Base-by-base conservation (phyloP, 108 stramenopile species). In the Nitzschia inconspicua region DNA sequence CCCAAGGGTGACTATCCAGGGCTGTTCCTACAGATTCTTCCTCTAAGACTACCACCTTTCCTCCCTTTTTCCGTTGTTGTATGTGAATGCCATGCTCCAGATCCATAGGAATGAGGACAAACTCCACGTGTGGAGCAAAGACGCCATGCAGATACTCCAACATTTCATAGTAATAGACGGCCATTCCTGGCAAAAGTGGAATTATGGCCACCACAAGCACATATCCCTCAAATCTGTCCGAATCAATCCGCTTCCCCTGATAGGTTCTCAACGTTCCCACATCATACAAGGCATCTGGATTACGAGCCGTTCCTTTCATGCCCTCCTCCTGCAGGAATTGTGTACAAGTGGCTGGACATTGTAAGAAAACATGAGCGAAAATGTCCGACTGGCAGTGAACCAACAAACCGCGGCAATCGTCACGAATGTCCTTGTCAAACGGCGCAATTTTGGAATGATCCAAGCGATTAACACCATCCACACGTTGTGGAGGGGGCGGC, bases 71-170 rank as follows among this genome's bases (percentile, higher is more conserved):
- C 14, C 27, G 47, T 1, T n/a, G 22, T 16, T 53, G 37, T n/a
- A 69, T 37, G 28, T 69, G 68, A 4, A 53, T 25, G 18, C 39
- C 31, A 8, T 57, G 42, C 29, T 50, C 61, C 10, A 63, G 9
- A 57, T 71, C 70, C 32, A 71, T 63, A 16, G 70, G 70, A 47
- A 63, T 27, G 23, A 71, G 24, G 26, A 71, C 61, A 48, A 71
- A 57, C 31, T 71, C 70, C 27, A 57, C 61, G 14, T 50, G 27
- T 10, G 61, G 70, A 3, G 4, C 1, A 42, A 57, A 71, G 13
- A 37, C 10, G 14, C 30, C 20, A 36, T 71, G 70, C 37, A 71
- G 31, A 29, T 47, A 20, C 41, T 63, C 70, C 70, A 71, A 50
- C 70, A 71, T 57, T 57, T 71, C 61, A 23, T 71, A 49, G 32